A percentile compares a stretch with the other conserved stretches of the same genome.
Conservation (phyloP, 345 rosid genomes). For the Citrus hindsii region DNA sequence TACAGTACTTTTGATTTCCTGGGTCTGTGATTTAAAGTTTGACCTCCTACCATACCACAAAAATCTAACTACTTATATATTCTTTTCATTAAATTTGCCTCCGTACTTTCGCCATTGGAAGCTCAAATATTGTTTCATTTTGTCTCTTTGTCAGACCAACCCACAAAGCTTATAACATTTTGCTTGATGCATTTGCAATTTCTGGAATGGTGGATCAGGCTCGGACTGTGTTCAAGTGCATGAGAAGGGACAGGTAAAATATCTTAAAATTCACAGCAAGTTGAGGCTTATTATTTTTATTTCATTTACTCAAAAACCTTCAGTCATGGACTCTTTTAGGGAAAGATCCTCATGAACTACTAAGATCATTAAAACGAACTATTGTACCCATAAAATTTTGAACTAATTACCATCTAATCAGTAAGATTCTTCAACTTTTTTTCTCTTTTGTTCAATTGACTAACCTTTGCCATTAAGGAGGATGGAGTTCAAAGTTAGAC, state of each 20-base stretch:
- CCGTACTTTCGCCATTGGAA: not conserved
- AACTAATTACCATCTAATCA: not conserved
- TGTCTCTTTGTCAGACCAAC: slow-evolving; percentile 61
- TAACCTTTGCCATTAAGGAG: not conserved
- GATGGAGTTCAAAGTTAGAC: not conserved
- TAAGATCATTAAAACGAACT: not conserved
- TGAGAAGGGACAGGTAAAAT: slow-evolving; percentile 87
- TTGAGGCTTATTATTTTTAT: slow-evolving; percentile 5
- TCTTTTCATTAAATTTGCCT: not conserved
- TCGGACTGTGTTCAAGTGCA: slow-evolving; percentile 75
- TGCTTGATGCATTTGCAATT: slow-evolving; percentile 94
- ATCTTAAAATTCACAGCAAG: slow-evolving; percentile 2
- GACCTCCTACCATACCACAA: not conserved
- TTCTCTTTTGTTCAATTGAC: not conserved
- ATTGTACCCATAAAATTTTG: not conserved
- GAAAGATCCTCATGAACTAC: not conserved
- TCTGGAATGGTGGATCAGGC: slow-evolving; percentile 99
- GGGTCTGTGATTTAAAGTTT: not conserved
- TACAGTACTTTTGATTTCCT: not conserved
- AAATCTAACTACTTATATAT: not conserved
- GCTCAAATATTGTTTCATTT: not conserved
- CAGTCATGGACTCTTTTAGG: not conserved
- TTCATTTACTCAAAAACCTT: not conserved
- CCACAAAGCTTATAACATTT: slow-evolving; percentile 82
- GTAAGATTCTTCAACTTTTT: not conserved